Base-by-base conservation (phyloP, 306 rosid genomes). In the Urtica urens region DNA sequence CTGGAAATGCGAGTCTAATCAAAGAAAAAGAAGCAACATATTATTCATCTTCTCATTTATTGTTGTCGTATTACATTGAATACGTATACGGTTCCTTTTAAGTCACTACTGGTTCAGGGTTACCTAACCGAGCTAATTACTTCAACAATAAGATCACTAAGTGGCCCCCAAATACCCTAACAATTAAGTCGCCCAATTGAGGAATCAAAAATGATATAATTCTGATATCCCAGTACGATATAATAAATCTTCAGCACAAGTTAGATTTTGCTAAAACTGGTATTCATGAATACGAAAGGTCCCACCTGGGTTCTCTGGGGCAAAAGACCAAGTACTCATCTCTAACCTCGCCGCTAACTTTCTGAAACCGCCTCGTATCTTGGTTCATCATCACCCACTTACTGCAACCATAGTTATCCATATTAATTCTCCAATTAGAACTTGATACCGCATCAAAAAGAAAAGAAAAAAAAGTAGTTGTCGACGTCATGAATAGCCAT, bases 331-430 rank as follows among this genome's bases (percentile, higher is more conserved):
- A 57, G 60, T 59, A 60, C 70, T 90, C 99, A 10, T 90, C 85
- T 7, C 92, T 76, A 42, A 90, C 77, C 27, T 81, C 99, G 46
- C 82, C 99, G 3, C 64, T 67, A 14, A 85, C 80, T 63, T 85
- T 90, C 67, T 85, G 95, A 43, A 85, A 83, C 44, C 95, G 69
- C 70, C 99, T 71, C 10, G 94, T 85, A 67, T 90, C 85, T 64
- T 79, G 65, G 54, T 82, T 90, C 99, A 85, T 85, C 99, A 85
- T 85, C 66, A 85, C 64, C 99, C 99, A 90, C 73, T 90, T 90
- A 70, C 99, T 90, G 70, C 65, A 79, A 76, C 53, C 65, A 65
- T 50, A 51, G 23, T 37, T 55, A 51, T n/a, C n/a, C n/a, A n/a
- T n/a, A n/a, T n/a, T n/a, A n/a, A n/a, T n/a, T n/a, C n/a, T n/a